Conservation (phyloP, 306 rosid species). For the Urtica urens region DNA sequence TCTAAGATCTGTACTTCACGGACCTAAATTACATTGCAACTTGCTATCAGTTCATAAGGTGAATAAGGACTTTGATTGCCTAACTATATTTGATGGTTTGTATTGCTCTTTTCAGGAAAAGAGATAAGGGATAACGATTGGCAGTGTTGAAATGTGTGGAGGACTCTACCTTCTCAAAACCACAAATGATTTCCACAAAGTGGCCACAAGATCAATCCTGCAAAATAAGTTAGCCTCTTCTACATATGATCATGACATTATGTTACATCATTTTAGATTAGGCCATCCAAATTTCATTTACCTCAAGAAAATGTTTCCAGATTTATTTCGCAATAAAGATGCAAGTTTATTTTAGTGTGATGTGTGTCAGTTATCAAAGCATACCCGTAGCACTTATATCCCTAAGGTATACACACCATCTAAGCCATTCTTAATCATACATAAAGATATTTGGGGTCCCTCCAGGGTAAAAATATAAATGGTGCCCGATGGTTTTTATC, state of each 20-base stretch:
- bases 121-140: constrained; percentile 1
- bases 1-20: neutral
- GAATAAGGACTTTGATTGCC: neutral
- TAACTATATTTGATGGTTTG: neutral
- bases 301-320: no score
- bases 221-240: no score
- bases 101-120: constrained; percentile 3
- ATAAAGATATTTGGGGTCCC: constrained; percentile 1
- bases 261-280: no score
- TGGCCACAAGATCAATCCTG: neutral
- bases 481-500: constrained; percentile 1
- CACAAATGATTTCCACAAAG: neutral
- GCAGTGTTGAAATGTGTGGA: neutral
- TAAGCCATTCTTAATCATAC: neutral
- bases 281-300: no score
- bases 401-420: neutral
- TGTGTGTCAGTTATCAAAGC: constrained; percentile 6
- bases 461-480: neutral
- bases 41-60: neutral
- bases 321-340: neutral
- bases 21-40: constrained; percentile 1
- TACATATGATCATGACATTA: no score
- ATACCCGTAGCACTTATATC: neutral
- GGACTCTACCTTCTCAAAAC: no score
- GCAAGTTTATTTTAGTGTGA: neutral